phyloP scores from a whole-genome alignment of 306 rosid species.

The Fragaria nilgerrensis region DNA sequence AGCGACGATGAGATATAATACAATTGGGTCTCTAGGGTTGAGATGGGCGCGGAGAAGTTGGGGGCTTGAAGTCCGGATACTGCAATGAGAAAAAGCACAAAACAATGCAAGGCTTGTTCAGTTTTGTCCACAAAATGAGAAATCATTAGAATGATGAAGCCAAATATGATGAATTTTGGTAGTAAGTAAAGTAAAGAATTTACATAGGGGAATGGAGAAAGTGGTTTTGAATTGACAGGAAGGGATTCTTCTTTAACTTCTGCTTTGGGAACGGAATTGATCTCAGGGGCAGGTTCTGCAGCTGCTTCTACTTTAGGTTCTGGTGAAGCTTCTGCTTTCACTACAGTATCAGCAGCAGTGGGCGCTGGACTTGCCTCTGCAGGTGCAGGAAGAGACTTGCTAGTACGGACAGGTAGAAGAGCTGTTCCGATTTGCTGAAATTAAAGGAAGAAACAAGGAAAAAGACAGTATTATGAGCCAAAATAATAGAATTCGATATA shows the following conservation, averaged over 20 bases:
- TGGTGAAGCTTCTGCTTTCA: slow-evolving; percentile 42
- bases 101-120: slow-evolving; percentile 8
- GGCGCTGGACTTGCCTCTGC: slow-evolving; percentile 41
- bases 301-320: slow-evolving; percentile 27
- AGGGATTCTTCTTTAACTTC: slow-evolving; percentile 60
- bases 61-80: slow-evolving; percentile 99
- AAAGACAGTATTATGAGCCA: slow-evolving; percentile 12
- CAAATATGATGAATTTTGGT: slow-evolving; percentile 9
- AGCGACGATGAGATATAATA: slow-evolving; percentile 19
- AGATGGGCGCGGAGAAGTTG: slow-evolving; percentile 88
- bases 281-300: slow-evolving; percentile 46
- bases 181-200: slow-evolving; percentile 33
- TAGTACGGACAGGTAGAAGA: slow-evolving; percentile 58
- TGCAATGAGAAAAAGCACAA: slow-evolving; percentile 31
- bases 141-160: slow-evolving; percentile 2
- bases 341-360: slow-evolving; percentile 39
- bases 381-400: slow-evolving; percentile 74
- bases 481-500: neutral
- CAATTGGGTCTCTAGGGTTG: slow-evolving; percentile 61
- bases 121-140: neutral
- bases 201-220: slow-evolving; percentile 85
- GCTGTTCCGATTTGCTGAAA: slow-evolving; percentile 83
- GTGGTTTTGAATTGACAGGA: slow-evolving; percentile 52
- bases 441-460: slow-evolving; percentile 23
- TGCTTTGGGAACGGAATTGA: slow-evolving; percentile 56